Evolutionary conservation across 2,329 filamentous ascomycete species (phyloP).

Genomic region (Fusarium odoratissimum): DNA sequence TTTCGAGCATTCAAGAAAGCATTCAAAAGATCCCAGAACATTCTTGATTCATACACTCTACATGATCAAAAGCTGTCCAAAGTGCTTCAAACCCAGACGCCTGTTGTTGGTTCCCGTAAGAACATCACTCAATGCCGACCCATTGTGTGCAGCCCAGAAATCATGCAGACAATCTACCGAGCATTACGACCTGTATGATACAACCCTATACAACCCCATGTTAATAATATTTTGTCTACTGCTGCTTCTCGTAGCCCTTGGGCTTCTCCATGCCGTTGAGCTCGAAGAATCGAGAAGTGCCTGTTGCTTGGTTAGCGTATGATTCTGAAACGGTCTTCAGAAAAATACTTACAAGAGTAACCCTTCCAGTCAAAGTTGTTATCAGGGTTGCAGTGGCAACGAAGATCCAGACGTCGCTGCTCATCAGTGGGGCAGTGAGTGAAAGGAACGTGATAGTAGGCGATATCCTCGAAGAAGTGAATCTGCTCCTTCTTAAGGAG

Average conservation of each 20-base stretch:
- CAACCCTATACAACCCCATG: conserved; percentile 9
- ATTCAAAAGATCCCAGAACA: conserved; percentile 36
- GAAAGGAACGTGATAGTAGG: conserved; percentile 97
- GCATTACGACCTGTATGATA: conserved; percentile 43
- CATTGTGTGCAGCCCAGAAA: conserved; percentile 37
- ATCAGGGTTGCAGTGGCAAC: conserved; percentile 93
- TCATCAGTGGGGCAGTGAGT: conserved; percentile 96
- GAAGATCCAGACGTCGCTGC: conserved; percentile 82
- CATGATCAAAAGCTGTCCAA: conserved; percentile 46
- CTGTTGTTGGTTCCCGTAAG: conserved; percentile 39
- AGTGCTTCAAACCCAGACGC: conserved; percentile 46
- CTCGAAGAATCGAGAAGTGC: conserved; percentile 85
- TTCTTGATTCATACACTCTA: conserved; percentile 45
- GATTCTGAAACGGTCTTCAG: background rate
- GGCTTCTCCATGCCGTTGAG: conserved; percentile 85
- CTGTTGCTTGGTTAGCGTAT: conserved; percentile 40
- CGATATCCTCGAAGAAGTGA: conserved; percentile 99
- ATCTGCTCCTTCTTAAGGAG: conserved; percentile 93
- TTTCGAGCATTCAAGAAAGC: conserved; percentile 28
- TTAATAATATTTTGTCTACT: conserved; percentile 50
- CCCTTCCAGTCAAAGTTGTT: conserved; percentile 99
- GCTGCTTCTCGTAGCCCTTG: conserved; percentile 82
- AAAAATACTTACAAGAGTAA: conserved; percentile 82
- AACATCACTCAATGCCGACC: conserved; percentile 37
- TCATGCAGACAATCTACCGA: conserved; percentile 32